These are phyloP conservation scores for Schwanniomyces occidentalis DNA, from an alignment of 805 yeast genomes.

Conservation along the genomic window DNA sequence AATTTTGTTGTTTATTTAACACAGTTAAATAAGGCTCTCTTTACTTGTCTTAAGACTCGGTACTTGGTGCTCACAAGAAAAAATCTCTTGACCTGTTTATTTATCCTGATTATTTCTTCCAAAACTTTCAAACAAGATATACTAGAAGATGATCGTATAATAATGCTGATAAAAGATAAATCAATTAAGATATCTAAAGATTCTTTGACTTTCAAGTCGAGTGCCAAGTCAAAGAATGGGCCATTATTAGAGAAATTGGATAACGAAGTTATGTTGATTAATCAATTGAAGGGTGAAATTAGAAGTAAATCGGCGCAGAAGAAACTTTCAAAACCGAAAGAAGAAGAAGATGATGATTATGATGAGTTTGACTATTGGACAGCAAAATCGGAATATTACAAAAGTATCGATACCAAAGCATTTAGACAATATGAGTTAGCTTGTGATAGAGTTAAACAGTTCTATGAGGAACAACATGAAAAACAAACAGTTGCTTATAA, in stretches of 20 bases:
- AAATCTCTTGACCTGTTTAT: too few relatives aligned
- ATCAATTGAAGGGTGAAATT: slow-evolving; percentile 20
- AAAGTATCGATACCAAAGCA: slow-evolving; percentile 37
- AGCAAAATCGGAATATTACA: slow-evolving; percentile 28
- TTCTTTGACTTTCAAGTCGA: too few relatives aligned
- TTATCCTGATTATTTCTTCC: too few relatives aligned
- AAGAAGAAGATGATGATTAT: slow-evolving; percentile 8
- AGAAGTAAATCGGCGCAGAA: slow-evolving; percentile 1
- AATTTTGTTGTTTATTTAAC: too few relatives aligned
- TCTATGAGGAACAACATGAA: slow-evolving; percentile 67
- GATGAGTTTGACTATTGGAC: slow-evolving; percentile 21
- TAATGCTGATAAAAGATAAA: background rate
- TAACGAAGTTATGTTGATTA: slow-evolving; percentile 25
- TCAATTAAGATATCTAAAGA: background rate
- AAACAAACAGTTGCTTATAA: slow-evolving; percentile 73
- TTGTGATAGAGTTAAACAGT: slow-evolving; percentile 63
- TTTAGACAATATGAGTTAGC: slow-evolving; percentile 71
- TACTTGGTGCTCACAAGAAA: too few relatives aligned
- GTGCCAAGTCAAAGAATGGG: too few relatives aligned
- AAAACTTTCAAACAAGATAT: too few relatives aligned
- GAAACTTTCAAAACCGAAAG: background rate
- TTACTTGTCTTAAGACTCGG: too few relatives aligned
- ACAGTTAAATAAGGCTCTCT: too few relatives aligned
- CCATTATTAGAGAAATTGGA: slow-evolving; percentile 25
- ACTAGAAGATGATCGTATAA: too few relatives aligned